Conservation (phyloP, 805 yeast genomes). For the Wickerhamiella spandovensis region DNA sequence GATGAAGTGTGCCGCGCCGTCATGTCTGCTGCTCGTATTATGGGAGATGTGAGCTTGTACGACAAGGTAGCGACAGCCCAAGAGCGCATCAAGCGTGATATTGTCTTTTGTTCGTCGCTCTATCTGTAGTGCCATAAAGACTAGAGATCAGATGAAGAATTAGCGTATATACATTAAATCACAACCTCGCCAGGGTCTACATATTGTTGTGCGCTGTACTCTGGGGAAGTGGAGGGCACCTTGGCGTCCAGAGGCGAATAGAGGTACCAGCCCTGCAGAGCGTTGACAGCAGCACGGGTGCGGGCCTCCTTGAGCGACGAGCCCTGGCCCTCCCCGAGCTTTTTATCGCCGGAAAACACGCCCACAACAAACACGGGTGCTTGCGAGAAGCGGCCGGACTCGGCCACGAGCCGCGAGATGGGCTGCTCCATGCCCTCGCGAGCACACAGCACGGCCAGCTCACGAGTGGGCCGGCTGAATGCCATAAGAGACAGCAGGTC, state of each 20-base stretch:
- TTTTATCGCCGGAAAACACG: constrained; percentile 67
- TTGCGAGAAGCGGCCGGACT: constrained; percentile 77
- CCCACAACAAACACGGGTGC: constrained; percentile 86
- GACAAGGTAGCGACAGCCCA: constrained; percentile 85
- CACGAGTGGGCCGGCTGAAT: constrained; percentile 77
- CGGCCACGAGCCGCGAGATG: constrained; percentile 71
- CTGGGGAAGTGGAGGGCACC: constrained; percentile 9
- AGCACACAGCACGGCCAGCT: constrained; percentile 61
- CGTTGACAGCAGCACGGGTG: constrained; percentile 80
- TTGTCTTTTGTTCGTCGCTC: constrained; percentile 91
- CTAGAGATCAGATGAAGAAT: background rate
- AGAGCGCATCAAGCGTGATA: constrained; percentile 89
- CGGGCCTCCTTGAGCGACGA: constrained; percentile 82
- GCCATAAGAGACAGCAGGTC: constrained; percentile 62
- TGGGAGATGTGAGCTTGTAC: constrained; percentile 86
- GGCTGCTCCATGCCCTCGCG: constrained; percentile 66
- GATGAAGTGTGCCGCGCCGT: constrained; percentile 95
- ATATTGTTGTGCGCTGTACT: constrained; percentile 4
- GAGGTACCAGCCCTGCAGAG: constrained; percentile 83
- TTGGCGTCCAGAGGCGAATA: constrained; percentile 51
- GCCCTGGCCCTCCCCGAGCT: constrained; percentile 92
- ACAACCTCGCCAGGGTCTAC: constrained; percentile 20
- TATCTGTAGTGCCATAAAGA: constrained; percentile 46
- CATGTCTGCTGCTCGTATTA: constrained; percentile 81
- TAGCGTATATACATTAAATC: constrained; percentile 1